Conservation (phyloP, 1,139 yeast genomes). For the Magnusiomyces tetraspermus region DNA sequence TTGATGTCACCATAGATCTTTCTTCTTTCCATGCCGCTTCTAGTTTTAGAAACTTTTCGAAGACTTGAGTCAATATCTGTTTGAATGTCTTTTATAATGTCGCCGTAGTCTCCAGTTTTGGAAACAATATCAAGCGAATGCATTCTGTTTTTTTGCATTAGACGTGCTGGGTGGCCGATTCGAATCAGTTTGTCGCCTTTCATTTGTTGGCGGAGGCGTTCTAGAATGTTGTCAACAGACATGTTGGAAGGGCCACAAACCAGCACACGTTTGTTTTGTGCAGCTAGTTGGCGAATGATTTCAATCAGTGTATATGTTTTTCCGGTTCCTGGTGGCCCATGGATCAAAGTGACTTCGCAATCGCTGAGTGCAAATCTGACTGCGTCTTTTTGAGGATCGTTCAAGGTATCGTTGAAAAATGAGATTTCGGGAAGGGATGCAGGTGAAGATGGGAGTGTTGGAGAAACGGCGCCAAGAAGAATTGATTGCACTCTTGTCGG, state of each 20-base stretch:
- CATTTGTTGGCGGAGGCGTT: slow-evolving; percentile 49
- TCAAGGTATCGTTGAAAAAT: slow-evolving; percentile 47
- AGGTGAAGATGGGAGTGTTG: slow-evolving; percentile 17
- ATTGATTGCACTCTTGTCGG: slow-evolving; percentile 22
- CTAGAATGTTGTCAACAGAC: slow-evolving; percentile 88
- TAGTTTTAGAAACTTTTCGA: slow-evolving; percentile 52
- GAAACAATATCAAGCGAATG: slow-evolving; percentile 74
- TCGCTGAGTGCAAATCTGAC: slow-evolving; percentile 40
- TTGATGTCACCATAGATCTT: slow-evolving; percentile 63
- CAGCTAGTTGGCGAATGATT: slow-evolving; percentile 61
- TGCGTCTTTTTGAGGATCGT: slow-evolving; percentile 65
- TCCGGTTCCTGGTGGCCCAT: slow-evolving; percentile 78
- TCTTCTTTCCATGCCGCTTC: slow-evolving; percentile 53
- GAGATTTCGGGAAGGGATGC: slow-evolving; percentile 19
- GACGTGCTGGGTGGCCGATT: slow-evolving; percentile 89
- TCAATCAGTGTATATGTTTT: slow-evolving; percentile 85
- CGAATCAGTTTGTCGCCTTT: slow-evolving; percentile 55
- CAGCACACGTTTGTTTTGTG: slow-evolving; percentile 54
- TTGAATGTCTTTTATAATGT: slow-evolving; percentile 57
- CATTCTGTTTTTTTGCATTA: slow-evolving; percentile 50
- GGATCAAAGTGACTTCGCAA: slow-evolving; percentile 48
- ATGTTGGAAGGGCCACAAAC: slow-evolving; percentile 95
- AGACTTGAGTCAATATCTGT: slow-evolving; percentile 59
- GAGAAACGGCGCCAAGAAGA: slow-evolving; percentile 23
- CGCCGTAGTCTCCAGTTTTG: slow-evolving; percentile 51